Evolutionary conservation across 2,329 filamentous ascomycete genomes (phyloP).

Genomic region (Talaromyces marneffei): DNA sequence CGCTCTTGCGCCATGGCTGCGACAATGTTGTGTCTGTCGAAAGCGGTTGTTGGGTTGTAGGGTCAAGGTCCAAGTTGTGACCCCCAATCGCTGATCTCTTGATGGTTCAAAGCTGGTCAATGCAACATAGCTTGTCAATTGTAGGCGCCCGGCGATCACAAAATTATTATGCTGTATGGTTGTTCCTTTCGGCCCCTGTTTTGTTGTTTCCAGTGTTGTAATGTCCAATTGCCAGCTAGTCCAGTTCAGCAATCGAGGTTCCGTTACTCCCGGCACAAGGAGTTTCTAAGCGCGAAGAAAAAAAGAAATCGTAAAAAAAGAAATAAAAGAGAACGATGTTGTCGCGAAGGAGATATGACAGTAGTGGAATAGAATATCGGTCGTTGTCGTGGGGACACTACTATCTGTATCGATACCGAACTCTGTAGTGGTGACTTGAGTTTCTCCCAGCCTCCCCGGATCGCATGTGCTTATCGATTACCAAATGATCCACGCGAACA

Average conservation of each 20-base stretch:
- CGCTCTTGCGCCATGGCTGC: conserved; percentile 35
- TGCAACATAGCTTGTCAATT: conserved; percentile 4
- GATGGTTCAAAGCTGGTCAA: neutral
- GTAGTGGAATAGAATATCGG: conserved; percentile 11
- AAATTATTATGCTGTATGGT: neutral
- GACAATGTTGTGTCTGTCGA: neutral
- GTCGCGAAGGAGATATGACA: conserved; percentile 12
- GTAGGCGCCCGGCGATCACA: neutral
- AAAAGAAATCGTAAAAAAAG: conserved; percentile 1
- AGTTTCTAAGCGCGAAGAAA: neutral
- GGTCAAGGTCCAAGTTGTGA: neutral
- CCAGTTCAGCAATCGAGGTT: neutral
- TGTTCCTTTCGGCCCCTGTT: neutral
- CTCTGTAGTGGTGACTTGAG: neutral
- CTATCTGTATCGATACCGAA: neutral
- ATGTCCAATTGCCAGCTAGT: conserved; percentile 2
- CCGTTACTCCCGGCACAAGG: neutral
- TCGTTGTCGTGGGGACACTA: conserved; percentile 8
- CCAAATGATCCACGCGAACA: conserved; percentile 13
- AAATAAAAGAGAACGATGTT: conserved; percentile 8
- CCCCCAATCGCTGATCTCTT: neutral
- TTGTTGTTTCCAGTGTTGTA: neutral
- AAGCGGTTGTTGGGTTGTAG: neutral
- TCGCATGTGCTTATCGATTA: conserved; percentile 14
- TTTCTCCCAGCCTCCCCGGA: conserved; percentile 11